Evolutionary conservation across 805 yeast genomes (phyloP).

Genomic region (Spathaspora girioi): DNA sequence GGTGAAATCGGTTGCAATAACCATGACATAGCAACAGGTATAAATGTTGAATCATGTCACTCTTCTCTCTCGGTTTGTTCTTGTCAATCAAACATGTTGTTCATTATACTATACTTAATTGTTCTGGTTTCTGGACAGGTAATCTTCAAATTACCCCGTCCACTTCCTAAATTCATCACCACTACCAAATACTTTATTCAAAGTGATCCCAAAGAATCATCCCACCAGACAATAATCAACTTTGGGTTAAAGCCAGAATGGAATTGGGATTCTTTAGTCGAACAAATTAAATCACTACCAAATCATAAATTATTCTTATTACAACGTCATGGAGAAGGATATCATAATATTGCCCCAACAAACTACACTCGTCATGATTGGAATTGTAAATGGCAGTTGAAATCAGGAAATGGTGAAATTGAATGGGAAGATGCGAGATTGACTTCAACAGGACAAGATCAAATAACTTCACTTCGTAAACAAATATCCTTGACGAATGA

Average conservation of each 20-base stretch:
- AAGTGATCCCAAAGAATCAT: conserved; percentile 4
- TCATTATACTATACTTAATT: background rate
- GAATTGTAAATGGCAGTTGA: conserved; percentile 24
- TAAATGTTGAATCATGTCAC: background rate
- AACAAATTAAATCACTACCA: conserved; percentile 8
- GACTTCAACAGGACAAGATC: conserved; percentile 19
- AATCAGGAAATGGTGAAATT: conserved; percentile 17
- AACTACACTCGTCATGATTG: conserved; percentile 16
- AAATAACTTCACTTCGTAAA: conserved; percentile 11
- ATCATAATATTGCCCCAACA: conserved; percentile 22
- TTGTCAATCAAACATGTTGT: background rate
- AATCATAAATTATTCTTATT: conserved; percentile 21
- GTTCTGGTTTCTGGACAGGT: background rate
- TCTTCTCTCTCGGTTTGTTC: too few species aligned
- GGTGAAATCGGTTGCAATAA: background rate
- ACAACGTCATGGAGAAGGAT: conserved; percentile 34
- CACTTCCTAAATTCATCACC: conserved; percentile 5
- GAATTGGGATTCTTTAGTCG: conserved; percentile 20
- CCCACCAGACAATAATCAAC: background rate
- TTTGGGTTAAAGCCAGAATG: conserved; percentile 20
- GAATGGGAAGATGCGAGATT: conserved; percentile 31
- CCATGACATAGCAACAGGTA: background rate
- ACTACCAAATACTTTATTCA: conserved; percentile 7
- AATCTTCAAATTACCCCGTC: background rate
- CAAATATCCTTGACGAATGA: conserved; percentile 11